Percentiles rank a stretch among this genome's conserved stretches.
Evolutionary conservation across 2,329 filamentous ascomycete genomes (phyloP).

Genomic region (Paraphaeosphaeria sporulosa): DNA sequence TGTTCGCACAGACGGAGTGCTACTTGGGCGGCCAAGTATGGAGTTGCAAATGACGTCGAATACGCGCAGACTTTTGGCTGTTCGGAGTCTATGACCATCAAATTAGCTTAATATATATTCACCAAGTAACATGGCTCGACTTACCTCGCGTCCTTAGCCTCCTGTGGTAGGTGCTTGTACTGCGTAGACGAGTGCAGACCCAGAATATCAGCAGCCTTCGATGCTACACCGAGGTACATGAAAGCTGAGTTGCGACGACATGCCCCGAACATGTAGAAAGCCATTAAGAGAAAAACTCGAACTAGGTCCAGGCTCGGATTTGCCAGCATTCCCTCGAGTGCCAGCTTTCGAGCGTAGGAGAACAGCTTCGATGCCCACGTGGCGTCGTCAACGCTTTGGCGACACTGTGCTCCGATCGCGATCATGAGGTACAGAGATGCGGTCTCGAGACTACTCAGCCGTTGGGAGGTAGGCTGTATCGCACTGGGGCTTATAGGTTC

Average conservation of each 20-base stretch:
- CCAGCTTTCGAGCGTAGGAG: slow-evolving; percentile 56
- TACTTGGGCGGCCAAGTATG: slow-evolving; percentile 57
- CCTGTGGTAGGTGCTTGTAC: slow-evolving; percentile 27
- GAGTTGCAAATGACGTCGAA: slow-evolving; percentile 59
- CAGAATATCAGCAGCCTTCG: slow-evolving; percentile 64
- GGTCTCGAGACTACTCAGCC: slow-evolving; percentile 29
- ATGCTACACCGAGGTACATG: slow-evolving; percentile 69
- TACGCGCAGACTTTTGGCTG: slow-evolving; percentile 58
- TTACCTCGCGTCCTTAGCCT: slow-evolving; percentile 23
- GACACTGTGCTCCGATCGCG: slow-evolving; percentile 63
- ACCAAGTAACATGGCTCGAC: not conserved
- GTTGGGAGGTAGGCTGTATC: slow-evolving; percentile 3
- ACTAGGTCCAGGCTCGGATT: slow-evolving; percentile 63
- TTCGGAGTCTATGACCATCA: slow-evolving; percentile 44
- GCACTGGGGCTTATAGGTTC: not conserved
- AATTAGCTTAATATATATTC: not conserved
- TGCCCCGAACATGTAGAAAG: slow-evolving; percentile 66
- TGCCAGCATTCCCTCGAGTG: slow-evolving; percentile 61
- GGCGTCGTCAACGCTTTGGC: slow-evolving; percentile 25
- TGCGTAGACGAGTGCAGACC: slow-evolving; percentile 59
- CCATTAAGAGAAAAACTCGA: slow-evolving; percentile 62
- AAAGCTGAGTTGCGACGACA: slow-evolving; percentile 68
- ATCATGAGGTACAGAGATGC: slow-evolving; percentile 54
- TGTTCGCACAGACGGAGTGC: slow-evolving; percentile 25
- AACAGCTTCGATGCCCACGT: slow-evolving; percentile 54